Evolutionary conservation across 2,329 filamentous ascomycete species (phyloP), one percentile per base, ranked within the genome.

Genomic region (Stenocarpella maydis): DNA sequence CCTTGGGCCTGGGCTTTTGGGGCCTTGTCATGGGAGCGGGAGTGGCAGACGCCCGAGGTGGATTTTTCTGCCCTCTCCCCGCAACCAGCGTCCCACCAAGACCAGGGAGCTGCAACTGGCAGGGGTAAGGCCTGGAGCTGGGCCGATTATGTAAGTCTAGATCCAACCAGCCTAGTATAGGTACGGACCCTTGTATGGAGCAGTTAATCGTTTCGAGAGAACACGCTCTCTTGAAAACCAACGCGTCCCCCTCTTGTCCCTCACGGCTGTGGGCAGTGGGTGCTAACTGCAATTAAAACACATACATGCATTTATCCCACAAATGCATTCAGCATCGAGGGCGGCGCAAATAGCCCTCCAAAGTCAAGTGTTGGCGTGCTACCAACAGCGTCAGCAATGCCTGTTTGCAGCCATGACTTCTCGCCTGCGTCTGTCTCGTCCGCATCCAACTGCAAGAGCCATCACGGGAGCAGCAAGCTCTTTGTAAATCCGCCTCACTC

Each of bases 11-110:
- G 43, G 43, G 26, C 41, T 47, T n/a, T n/a, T 49, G 19, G 58
- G 58, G 43, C 58, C 58, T 63, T 34, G 58, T 63, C 58, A 63
- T 63, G 58, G 34, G 9, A 37, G 9, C 12, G 34, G 34, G 43
- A 67, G 43, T 67, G 52, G 63, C 52, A 58, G 65, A 52, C 58
- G 65, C 43, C 58, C 58, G 58, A 63, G 58, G 28, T 67, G 65
- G 54, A 58, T 54, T 67, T 67, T 67, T 66, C 43, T 67, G 65
- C 52, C 17, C 52, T 58, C 65, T 58, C 65, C 65, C 65, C 65
- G 65, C 65, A 67, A 55, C 54, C 54, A 54, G 52, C 65, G 58
- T 43, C 52, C 65, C 65, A 67, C 65, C 37, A 66, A 58, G 50
- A 66, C 43, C 58, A 28, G 58, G 58, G 37, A 55, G 52, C 52